These are phyloP conservation scores for Berberis vulgaris DNA, from an alignment of 164 flowering plant species.

Conservation along the genomic window DNA sequence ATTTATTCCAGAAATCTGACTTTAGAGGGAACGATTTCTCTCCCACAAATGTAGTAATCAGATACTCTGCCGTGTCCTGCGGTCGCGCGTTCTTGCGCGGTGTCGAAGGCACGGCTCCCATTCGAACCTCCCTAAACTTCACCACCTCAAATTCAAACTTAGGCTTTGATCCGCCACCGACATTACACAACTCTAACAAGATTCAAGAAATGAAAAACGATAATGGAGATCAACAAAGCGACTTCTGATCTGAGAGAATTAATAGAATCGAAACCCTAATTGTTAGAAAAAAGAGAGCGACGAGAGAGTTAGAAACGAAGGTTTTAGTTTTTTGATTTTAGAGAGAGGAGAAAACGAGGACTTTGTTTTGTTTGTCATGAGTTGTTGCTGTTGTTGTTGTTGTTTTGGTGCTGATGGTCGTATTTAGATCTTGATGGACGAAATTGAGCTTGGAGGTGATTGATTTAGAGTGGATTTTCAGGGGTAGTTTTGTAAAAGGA, in stretches of 20 bases:
- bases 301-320: slow-evolving; percentile 22
- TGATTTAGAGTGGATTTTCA: too few species aligned
- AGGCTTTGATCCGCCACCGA: not conserved
- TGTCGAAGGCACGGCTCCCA: slow-evolving; percentile 91
- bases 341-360: slow-evolving; percentile 2
- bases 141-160: slow-evolving; percentile 7
- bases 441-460: too few species aligned
- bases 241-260: slow-evolving; percentile 5
- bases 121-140: slow-evolving; percentile 11
- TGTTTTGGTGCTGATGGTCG: too few species aligned
- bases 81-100: slow-evolving; percentile 46
- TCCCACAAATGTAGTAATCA: slow-evolving; percentile 71
- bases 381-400: not conserved
- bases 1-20: slow-evolving; percentile 86
- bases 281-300: not conserved
- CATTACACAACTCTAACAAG: not conserved
- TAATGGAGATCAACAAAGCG: slow-evolving; percentile 3
- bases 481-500: too few species aligned
- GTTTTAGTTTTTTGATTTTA: not conserved
- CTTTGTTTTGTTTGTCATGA: not conserved
- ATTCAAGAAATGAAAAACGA: not conserved
- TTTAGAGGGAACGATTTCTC: slow-evolving; percentile 63
- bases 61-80: slow-evolving; percentile 66
- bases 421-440: too few species aligned
- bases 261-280: slow-evolving; percentile 1